Conservation (phyloP, 176 grass and related monocot species). For the Raddia distichophylla region DNA sequence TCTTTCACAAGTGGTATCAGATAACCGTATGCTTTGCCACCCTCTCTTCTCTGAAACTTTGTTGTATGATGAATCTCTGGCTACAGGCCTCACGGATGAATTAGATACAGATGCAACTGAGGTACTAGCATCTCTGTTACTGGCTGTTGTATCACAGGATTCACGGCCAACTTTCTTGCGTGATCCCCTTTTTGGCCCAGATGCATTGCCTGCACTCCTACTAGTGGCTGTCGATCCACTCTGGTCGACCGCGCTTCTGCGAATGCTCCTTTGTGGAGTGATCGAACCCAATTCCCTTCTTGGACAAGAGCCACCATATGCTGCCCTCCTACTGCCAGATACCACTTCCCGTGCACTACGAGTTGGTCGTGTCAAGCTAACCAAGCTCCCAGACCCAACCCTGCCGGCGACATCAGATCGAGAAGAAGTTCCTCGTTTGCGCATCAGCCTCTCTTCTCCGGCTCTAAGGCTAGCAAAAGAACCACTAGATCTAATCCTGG, state of each 20-base stretch:
- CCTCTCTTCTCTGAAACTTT: conserved; percentile 38
- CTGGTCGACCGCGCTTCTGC: conserved; percentile 29
- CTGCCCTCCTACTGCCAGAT: conserved; percentile 7
- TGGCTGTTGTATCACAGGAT: not conserved
- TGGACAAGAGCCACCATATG: conserved; percentile 16
- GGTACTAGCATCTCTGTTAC: conserved; percentile 30
- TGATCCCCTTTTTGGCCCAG: conserved; percentile 40
- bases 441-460: conserved; percentile 47
- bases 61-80: conserved; percentile 17
- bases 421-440: conserved; percentile 45
- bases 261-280: conserved; percentile 8
- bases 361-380: not conserved
- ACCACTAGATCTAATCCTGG: conserved; percentile 32
- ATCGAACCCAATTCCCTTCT: conserved; percentile 33
- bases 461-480: not conserved
- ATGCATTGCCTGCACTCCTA: conserved; percentile 37
- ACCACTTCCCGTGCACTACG: not conserved
- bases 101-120: conserved; percentile 31
- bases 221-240: conserved; percentile 33
- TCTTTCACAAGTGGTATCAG: not conserved
- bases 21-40: not conserved
- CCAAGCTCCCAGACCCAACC: not conserved
- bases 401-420: conserved; percentile 20
- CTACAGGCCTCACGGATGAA: conserved; percentile 33
- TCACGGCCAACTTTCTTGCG: conserved; percentile 43